phyloP scores from a whole-genome alignment of 2,329 filamentous ascomycete genomes.

The Fusarium succisae region DNA sequence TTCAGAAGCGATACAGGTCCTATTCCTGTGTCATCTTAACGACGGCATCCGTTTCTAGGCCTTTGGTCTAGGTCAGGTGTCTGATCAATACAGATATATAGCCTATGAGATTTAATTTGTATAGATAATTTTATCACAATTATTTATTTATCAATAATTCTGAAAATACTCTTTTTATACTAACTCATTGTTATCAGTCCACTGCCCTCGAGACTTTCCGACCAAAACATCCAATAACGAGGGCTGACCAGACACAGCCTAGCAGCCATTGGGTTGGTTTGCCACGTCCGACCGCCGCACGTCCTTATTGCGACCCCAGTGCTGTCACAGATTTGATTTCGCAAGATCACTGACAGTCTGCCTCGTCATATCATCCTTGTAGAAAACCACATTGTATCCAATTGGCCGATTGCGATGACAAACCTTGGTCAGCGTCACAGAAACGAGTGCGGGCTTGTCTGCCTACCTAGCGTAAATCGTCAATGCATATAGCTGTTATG shows the following conservation, averaged over 20 bases:
- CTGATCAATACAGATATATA: not conserved
- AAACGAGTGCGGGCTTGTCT: not conserved
- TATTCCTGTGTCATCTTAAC: not conserved
- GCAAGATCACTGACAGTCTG: not conserved
- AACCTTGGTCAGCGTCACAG: rapidly evolving
- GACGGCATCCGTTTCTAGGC: not conserved
- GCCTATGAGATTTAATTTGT: rapidly evolving
- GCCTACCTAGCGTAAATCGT: not conserved
- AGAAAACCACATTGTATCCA: rapidly evolving
- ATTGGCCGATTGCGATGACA: not conserved
- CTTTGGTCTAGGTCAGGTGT: not conserved
- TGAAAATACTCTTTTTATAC: not conserved
- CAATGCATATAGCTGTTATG: not conserved
- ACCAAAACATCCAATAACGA: not conserved
- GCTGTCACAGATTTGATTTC: too few relatives aligned
- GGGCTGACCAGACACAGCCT: not conserved
- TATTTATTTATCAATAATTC: not conserved
- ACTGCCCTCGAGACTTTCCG: not conserved
- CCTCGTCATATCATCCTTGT: not conserved
- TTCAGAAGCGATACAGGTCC: not conserved
- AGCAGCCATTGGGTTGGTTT: not conserved
- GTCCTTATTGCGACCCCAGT: not conserved
- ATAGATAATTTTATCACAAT: not conserved
- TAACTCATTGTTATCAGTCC: rapidly evolving
- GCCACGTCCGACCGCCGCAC: not conserved